Conservation (phyloP, 768 basidiomycete species). For the Strobilomyces dryophilus region DNA sequence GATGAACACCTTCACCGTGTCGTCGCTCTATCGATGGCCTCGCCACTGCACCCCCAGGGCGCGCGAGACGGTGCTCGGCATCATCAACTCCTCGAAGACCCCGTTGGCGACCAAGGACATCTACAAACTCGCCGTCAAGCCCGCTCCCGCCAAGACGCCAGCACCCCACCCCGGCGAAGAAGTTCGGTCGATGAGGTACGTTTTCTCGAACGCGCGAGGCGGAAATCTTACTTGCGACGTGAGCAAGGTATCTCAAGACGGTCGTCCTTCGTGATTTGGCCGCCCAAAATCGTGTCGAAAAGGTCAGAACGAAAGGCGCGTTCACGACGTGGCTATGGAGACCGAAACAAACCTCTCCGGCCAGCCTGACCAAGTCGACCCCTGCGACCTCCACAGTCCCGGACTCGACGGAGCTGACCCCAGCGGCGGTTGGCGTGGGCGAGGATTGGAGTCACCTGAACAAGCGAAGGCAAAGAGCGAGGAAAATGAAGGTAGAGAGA, state of each 20-base stretch:
- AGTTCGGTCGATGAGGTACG: slow-evolving; percentile 52
- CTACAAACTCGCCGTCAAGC: slow-evolving; percentile 18
- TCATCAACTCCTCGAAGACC: slow-evolving; percentile 19
- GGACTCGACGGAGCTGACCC: slow-evolving; percentile 10
- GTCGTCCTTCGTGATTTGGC: slow-evolving; percentile 46
- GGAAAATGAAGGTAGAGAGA: slow-evolving; percentile 42
- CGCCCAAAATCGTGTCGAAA: slow-evolving; percentile 39
- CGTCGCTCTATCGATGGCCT: slow-evolving; percentile 22
- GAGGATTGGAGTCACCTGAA: slow-evolving; percentile 56
- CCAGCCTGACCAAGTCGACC: background rate
- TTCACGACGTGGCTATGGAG: slow-evolving; percentile 43
- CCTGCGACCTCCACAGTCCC: background rate
- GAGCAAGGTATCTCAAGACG: slow-evolving; percentile 50
- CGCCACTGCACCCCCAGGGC: slow-evolving; percentile 21
- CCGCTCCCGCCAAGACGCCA: slow-evolving; percentile 9
- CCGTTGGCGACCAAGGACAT: slow-evolving; percentile 28
- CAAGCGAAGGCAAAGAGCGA: slow-evolving; percentile 45
- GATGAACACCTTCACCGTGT: slow-evolving; percentile 11
- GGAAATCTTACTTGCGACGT: background rate
- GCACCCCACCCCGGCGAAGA: slow-evolving; percentile 44
- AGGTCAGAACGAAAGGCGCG: slow-evolving; percentile 32
- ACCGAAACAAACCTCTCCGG: background rate
- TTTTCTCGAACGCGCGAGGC: background rate
- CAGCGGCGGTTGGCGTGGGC: slow-evolving; percentile 30
- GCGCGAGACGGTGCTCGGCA: slow-evolving; percentile 18